phyloP scores from a whole-genome alignment of 2,329 filamentous ascomycete genomes.

The Pyrenophora tritici-repentis region DNA sequence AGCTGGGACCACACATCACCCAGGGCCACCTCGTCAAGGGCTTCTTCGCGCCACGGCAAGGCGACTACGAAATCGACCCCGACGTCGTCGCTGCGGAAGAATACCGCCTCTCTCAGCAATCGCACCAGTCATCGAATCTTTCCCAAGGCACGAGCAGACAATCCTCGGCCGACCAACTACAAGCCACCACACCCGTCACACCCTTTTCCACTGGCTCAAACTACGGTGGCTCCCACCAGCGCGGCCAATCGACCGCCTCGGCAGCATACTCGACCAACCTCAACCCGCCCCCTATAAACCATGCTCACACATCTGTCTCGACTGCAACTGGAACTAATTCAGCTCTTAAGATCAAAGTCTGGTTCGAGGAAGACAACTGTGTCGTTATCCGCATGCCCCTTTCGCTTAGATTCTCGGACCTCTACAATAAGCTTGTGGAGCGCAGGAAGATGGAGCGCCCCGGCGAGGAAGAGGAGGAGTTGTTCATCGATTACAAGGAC shows the following conservation, averaged over 20 bases:
- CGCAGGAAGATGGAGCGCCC: constrained; percentile 71
- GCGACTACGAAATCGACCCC: constrained; percentile 90
- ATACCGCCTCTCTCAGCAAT: constrained; percentile 70
- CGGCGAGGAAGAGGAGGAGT: constrained; percentile 62
- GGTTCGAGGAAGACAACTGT: constrained; percentile 82
- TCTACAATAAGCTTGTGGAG: constrained; percentile 84
- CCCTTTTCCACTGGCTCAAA: constrained; percentile 43
- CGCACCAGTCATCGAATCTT: constrained; percentile 47
- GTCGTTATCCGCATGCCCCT: constrained; percentile 87
- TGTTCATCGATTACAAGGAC: constrained; percentile 84
- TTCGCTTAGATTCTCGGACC: constrained; percentile 75
- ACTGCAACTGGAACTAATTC: constrained; percentile 38
- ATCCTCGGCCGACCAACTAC: constrained; percentile 48
- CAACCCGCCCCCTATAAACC: constrained; percentile 45
- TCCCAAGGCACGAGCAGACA: constrained; percentile 45
- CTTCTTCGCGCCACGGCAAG: constrained; percentile 87
- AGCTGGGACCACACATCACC: constrained; percentile 82
- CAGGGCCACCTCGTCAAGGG: constrained; percentile 82
- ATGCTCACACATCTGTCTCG: constrained; percentile 45
- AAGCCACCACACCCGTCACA: constrained; percentile 43
- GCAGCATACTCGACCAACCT: constrained; percentile 37
- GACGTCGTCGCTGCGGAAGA: constrained; percentile 66
- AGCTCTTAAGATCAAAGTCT: constrained; percentile 87
- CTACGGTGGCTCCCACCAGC: constrained; percentile 50
- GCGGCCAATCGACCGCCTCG: constrained; percentile 44